Base-by-base conservation (phyloP, 345 rosid species). In the Noccaea caerulescens region DNA sequence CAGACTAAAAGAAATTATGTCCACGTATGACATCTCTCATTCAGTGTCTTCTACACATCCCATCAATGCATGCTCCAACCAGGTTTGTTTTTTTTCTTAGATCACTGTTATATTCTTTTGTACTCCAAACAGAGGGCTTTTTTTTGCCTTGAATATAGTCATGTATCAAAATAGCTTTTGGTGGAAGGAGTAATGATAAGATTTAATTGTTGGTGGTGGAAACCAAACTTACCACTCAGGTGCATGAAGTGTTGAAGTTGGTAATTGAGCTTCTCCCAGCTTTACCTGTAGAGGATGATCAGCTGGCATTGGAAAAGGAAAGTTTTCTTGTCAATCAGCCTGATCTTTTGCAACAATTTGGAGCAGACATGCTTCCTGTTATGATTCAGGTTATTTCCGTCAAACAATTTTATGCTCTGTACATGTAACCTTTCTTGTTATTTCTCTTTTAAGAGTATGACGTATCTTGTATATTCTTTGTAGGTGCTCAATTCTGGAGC, bases 401-500 rank as follows among this genome's bases (percentile, higher is more conserved):
- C 60, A 41, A 47, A 42, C 59, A 39, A 18, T 20, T 20, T 27
- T 46, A 8, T 61, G 34, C 53, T 68, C 12, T 68, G 37, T 65
- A 37, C 59, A 53, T 25, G 14, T 66, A 45, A 60, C n/a, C 32
- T 59, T 47, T 46, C 14, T 66, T 44, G 10, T 45, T 60, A 30
- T 53, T 68, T 73, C 68, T 70, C 38, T 47, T 68, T 57, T 1
- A 12, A 44, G 2, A 59, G 14, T 63, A 51, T 77, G n/a, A 68
- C 44, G 52, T 66, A 16, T 54, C 44, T 66, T 23, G 66, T 58
- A 33, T 16, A 58, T 63, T 45, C 13, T 75, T 33, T 68, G 37
- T 84, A 93, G 98, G 90, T 89, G 68, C 88, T 93, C 68, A 83
- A 89, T 63, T 88, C 97, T 81, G 97, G 97, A 62, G 92, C 97